phyloP scores from a whole-genome alignment of 208 protist genomes.

The Leishmania aethiopica region DNA sequence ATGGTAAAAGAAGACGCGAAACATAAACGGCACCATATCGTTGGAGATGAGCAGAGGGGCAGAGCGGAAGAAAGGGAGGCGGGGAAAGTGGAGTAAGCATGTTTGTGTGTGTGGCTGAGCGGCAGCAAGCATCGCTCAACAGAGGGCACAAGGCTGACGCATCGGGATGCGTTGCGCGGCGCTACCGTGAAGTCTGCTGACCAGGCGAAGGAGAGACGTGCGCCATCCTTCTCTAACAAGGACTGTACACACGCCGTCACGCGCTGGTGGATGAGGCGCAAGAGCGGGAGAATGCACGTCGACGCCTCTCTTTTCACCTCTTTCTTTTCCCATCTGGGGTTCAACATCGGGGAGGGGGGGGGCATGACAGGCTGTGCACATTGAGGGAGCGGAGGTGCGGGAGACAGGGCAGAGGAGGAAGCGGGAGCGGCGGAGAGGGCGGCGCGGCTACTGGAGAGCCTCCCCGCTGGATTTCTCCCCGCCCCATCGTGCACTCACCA shows the following conservation, averaged over 20 bases:
- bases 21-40: too few species aligned
- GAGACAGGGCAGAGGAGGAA: neutral
- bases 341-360: too few species aligned
- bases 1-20: too few species aligned
- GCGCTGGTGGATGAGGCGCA: neutral
- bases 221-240: neutral
- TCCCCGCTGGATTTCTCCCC: too few species aligned
- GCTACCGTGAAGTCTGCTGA: neutral
- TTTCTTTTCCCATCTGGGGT: neutral
- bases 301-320: neutral
- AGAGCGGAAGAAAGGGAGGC: too few species aligned
- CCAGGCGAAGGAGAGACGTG: neutral
- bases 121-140: neutral
- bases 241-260: neutral
- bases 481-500: neutral
- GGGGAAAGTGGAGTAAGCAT: too few species aligned
- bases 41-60: too few species aligned
- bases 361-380: neutral
- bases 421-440: neutral
- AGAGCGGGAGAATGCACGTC: neutral
- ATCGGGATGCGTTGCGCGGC: neutral
- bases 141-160: neutral
- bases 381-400: neutral
- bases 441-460: neutral
- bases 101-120: too few species aligned